These are phyloP conservation scores for Beauveria pseudobassiana DNA, from an alignment of 2,329 filamentous ascomycete genomes.

Conservation along the genomic window DNA sequence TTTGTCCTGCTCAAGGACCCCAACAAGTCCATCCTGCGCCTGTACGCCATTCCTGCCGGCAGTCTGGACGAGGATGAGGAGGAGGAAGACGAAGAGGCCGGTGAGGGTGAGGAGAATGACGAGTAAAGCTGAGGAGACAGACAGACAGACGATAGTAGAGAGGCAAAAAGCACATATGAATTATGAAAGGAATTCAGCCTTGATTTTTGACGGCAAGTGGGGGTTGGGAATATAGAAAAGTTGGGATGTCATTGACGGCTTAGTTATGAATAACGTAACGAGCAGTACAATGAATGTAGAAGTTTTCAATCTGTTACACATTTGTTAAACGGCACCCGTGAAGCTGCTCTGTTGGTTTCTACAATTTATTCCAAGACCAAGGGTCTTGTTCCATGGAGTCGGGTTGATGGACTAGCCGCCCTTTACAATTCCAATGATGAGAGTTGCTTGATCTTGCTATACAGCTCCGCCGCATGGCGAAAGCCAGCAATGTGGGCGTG, in stretches of 20 bases:
- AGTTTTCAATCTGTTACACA: not conserved
- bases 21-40: conserved; percentile 88
- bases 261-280: conserved; percentile 1
- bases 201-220: not conserved
- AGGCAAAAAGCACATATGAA: conserved; percentile 9
- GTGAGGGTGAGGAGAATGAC: conserved; percentile 34
- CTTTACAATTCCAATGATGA: too few species aligned
- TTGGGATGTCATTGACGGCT: conserved; percentile 3
- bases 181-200: conserved; percentile 9
- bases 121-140: conserved; percentile 17
- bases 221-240: conserved; percentile 6
- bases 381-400: not conserved
- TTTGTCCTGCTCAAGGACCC: conserved; percentile 83
- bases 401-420: too few species aligned
- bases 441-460: not conserved
- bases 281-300: conserved; percentile 5
- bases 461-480: not conserved
- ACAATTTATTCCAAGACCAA: not conserved
- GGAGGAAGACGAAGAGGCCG: conserved; percentile 48
- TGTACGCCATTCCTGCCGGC: conserved; percentile 83
- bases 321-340: not conserved
- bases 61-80: conserved; percentile 90
- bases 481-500: not conserved
- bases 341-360: not conserved
- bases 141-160: conserved; percentile 11